Conservation (phyloP, 192 early-diverging fungal genomes). For the Radiomyces spectabilis region DNA sequence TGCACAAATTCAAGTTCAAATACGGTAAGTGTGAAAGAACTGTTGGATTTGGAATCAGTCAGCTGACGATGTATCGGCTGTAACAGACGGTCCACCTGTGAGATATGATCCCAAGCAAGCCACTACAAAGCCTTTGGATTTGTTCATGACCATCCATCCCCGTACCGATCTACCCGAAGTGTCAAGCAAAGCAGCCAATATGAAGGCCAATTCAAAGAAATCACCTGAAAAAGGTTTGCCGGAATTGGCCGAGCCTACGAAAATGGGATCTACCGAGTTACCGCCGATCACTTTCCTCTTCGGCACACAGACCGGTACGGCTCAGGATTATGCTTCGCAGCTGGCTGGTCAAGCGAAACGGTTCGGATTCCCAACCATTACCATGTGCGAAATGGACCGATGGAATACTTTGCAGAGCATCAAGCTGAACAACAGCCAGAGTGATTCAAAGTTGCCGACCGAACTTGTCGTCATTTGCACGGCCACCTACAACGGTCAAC, state of each 20-base stretch:
- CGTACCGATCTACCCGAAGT: conserved; percentile 13
- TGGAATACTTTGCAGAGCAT: conserved; percentile 26
- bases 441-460: not conserved
- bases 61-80: too few relatives aligned
- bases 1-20: conserved; percentile 35
- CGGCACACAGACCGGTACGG: conserved; percentile 47
- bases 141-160: conserved; percentile 21
- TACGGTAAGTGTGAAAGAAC: not conserved
- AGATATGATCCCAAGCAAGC: conserved; percentile 17
- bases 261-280: too few relatives aligned
- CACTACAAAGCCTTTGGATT: conserved; percentile 28
- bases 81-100: conserved; percentile 11
- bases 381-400: conserved; percentile 27
- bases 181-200: too few relatives aligned
- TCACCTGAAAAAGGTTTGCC: too few relatives aligned
- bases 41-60: conserved; percentile 1
- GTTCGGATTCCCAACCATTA: conserved; percentile 31
- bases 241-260: too few relatives aligned
- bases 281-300: conserved; percentile 41
- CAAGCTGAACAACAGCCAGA: not conserved
- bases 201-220: too few relatives aligned
- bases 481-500: conserved; percentile 27
- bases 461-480: conserved; percentile 26
- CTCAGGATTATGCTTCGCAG: conserved; percentile 40
- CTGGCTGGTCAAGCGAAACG: conserved; percentile 24